A percentile compares a stretch with the other conserved stretches of the same genome.
Evolutionary conservation across 2,329 filamentous ascomycete species (phyloP).

Genomic region (Penicillium sp.): DNA sequence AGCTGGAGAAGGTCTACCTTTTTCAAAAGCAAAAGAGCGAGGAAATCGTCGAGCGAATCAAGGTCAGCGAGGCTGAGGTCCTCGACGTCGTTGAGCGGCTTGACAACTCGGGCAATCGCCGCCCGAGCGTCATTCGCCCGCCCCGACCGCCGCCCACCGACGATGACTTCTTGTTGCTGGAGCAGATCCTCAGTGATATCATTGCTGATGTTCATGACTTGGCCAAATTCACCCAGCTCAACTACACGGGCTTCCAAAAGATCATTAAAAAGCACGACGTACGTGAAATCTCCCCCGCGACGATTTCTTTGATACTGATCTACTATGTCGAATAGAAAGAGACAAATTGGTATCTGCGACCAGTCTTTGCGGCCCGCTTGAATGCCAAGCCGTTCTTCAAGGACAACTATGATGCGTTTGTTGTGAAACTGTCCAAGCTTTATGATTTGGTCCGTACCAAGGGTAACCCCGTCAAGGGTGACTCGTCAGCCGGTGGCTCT

Average conservation of each 20-base stretch:
- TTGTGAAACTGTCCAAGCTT: slow-evolving; percentile 90
- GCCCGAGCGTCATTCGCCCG: slow-evolving; percentile 29
- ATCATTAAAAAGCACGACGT: slow-evolving; percentile 99
- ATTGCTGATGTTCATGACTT: slow-evolving; percentile 98
- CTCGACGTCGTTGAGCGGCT: slow-evolving; percentile 78
- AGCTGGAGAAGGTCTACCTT: slow-evolving; percentile 96
- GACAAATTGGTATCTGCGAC: slow-evolving; percentile 88
- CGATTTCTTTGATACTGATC: not conserved
- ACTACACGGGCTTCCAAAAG: slow-evolving; percentile 99
- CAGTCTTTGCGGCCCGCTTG: slow-evolving; percentile 91
- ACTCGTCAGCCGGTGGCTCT: slow-evolving; percentile 83
- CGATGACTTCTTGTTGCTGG: slow-evolving; percentile 89
- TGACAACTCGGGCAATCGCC: slow-evolving; percentile 50
- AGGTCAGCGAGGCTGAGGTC: slow-evolving; percentile 84
- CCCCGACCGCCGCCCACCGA: slow-evolving; percentile 61
- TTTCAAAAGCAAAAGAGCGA: slow-evolving; percentile 97
- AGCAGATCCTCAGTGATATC: slow-evolving; percentile 94
- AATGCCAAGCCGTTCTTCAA: slow-evolving; percentile 98
- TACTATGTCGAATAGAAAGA: slow-evolving; percentile 65
- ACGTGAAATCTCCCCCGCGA: slow-evolving; percentile 37
- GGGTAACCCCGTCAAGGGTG: slow-evolving; percentile 88
- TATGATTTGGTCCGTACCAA: slow-evolving; percentile 94
- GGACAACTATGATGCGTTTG: slow-evolving; percentile 95
- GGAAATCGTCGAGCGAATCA: slow-evolving; percentile 90
- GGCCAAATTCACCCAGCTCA: slow-evolving; percentile 96